These are phyloP conservation scores for Clohesyomyces aquaticus DNA, from an alignment of 495 filamentous ascomycete genomes.

Conservation along the genomic window DNA sequence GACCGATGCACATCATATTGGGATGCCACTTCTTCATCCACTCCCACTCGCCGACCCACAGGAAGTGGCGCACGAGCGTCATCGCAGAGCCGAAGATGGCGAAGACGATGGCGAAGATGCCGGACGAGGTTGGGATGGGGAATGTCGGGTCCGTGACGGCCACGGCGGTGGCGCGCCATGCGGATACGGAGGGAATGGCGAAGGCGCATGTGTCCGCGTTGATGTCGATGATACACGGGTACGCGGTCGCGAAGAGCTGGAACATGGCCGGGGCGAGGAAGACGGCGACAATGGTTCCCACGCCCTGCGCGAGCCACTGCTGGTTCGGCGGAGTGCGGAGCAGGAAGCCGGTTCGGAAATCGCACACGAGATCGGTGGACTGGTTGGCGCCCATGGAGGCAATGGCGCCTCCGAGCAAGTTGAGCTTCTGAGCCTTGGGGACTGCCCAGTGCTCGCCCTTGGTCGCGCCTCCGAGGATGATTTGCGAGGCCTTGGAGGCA, in stretches of 20 bases:
- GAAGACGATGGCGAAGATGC: slow-evolving; percentile 62
- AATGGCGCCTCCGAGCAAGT: slow-evolving; percentile 65
- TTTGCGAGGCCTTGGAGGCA: slow-evolving; percentile 68
- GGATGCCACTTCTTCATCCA: slow-evolving; percentile 64
- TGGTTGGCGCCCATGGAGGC: slow-evolving; percentile 63
- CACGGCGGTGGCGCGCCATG: slow-evolving; percentile 67
- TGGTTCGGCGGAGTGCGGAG: slow-evolving; percentile 63
- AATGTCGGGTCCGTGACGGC: slow-evolving; percentile 65
- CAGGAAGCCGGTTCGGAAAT: slow-evolving; percentile 68
- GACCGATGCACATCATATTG: slow-evolving; percentile 68
- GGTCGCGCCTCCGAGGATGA: slow-evolving; percentile 66
- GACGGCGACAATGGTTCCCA: slow-evolving; percentile 63
- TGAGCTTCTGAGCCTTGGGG: slow-evolving; percentile 59
- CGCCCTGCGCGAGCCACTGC: slow-evolving; percentile 66
- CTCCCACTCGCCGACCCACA: slow-evolving; percentile 56
- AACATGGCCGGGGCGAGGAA: slow-evolving; percentile 68
- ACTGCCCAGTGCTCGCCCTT: slow-evolving; percentile 52
- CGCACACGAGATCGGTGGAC: slow-evolving; percentile 57
- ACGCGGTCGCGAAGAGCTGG: slow-evolving; percentile 65
- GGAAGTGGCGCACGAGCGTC: slow-evolving; percentile 63
- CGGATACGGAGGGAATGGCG: slow-evolving; percentile 62
- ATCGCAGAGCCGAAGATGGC: slow-evolving; percentile 52
- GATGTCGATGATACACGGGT: slow-evolving; percentile 64
- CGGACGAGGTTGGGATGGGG: slow-evolving; percentile 59
- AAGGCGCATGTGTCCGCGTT: slow-evolving; percentile 56